A percentile compares a stretch with the other conserved stretches of the same genome.
Evolutionary conservation across 2,329 filamentous ascomycete species (phyloP).

Genomic region (Neopestalotiopsis sp.): DNA sequence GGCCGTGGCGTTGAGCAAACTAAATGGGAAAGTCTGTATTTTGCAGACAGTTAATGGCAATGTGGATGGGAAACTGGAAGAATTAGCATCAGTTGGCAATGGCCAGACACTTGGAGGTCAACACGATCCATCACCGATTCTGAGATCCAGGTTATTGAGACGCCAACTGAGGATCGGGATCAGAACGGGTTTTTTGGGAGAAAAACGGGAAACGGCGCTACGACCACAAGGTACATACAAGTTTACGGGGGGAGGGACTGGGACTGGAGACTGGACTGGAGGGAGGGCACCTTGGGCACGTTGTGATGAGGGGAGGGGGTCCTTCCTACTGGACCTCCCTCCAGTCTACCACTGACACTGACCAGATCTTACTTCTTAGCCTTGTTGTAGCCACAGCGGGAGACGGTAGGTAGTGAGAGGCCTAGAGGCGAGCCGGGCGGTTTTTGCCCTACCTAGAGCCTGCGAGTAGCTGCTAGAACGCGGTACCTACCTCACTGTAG

Average conservation of each 20-base stretch:
- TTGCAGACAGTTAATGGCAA: constrained; percentile 36
- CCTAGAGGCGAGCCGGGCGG: background rate
- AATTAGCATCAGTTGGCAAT: constrained; percentile 21
- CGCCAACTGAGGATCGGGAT: constrained; percentile 16
- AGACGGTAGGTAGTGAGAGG: background rate
- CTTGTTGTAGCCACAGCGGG: constrained; percentile 1
- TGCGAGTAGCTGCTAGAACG: background rate
- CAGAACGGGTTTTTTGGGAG: constrained; percentile 5
- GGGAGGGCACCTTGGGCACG: background rate
- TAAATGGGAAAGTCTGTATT: constrained; percentile 31
- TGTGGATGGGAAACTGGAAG: constrained; percentile 35
- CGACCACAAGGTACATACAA: background rate
- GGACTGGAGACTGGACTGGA: no score
- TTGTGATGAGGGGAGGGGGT: no score
- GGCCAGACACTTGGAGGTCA: background rate
- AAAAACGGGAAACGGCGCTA: background rate
- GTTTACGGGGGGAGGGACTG: background rate
- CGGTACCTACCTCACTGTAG: background rate
- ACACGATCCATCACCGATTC: constrained; percentile 18
- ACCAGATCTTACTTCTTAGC: no score
- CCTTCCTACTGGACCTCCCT: no score
- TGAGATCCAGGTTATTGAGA: constrained; percentile 21
- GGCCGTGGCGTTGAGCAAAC: constrained; percentile 31
- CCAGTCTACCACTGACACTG: no score
- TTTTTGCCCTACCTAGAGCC: background rate